These are phyloP conservation scores for Cyanophora paradoxa DNA, from an alignment of 78 protist genomes.

Conservation along the genomic window DNA sequence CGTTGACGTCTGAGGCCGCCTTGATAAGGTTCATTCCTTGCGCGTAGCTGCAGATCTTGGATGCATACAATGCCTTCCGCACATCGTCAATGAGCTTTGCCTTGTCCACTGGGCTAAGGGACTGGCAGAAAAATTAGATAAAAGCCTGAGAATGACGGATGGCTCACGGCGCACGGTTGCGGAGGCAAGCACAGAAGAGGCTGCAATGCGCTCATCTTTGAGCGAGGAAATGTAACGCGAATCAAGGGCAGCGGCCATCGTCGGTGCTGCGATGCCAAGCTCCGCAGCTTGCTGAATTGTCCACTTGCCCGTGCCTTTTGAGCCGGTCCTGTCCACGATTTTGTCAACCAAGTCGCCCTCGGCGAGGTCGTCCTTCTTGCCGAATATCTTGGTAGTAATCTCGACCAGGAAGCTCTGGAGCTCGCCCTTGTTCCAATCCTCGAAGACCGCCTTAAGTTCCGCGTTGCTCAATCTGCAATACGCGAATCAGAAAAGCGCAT, in stretches of 20 bases:
- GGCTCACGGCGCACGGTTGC: too few species aligned
- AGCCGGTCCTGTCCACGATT: slow-evolving; percentile 81
- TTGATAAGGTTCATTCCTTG: slow-evolving; percentile 69
- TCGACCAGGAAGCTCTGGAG: slow-evolving; percentile 85
- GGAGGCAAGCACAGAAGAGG: too few species aligned
- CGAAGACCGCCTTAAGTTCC: slow-evolving; percentile 60
- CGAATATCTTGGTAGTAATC: slow-evolving; percentile 79
- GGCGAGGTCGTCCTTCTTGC: slow-evolving; percentile 52
- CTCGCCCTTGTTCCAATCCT: slow-evolving; percentile 81
- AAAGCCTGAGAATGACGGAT: too few species aligned
- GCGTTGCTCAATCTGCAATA: slow-evolving; percentile 39
- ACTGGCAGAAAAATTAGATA: background rate
- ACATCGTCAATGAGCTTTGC: slow-evolving; percentile 43
- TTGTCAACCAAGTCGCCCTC: slow-evolving; percentile 62
- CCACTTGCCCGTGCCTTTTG: slow-evolving; percentile 93
- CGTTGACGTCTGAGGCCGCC: background rate
- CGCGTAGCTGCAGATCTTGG: slow-evolving; percentile 86
- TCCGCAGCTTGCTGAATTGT: slow-evolving; percentile 48
- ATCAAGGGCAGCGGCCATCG: slow-evolving; percentile 36
- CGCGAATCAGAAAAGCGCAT: too few species aligned
- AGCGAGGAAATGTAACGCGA: slow-evolving; percentile 22
- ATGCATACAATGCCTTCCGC: slow-evolving; percentile 72
- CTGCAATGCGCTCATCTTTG: slow-evolving; percentile 38
- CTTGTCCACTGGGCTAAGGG: background rate
- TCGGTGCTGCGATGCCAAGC: slow-evolving; percentile 15